Base-by-base conservation (phyloP, 2,329 filamentous ascomycete species). In the Aspergillus awamori region DNA sequence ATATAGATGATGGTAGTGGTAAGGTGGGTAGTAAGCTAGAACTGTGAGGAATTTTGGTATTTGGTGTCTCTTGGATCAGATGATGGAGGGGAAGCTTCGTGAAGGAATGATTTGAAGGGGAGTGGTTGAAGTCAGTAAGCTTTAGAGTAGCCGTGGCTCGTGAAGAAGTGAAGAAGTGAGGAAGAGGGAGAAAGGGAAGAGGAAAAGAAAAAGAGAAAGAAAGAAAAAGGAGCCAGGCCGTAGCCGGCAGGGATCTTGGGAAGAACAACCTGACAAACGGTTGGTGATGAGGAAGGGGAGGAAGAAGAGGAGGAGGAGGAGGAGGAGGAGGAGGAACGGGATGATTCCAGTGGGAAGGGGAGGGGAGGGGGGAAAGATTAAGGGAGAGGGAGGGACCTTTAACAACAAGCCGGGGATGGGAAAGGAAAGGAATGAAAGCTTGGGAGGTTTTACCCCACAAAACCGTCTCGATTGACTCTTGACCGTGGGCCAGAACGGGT, bases 401-500 rank as follows among this genome's bases (percentile, higher is more conserved):
- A 49, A 24, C 28, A 36, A 33, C n/a, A 52, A 48, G 20, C 36
- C 11, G 13, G 33, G 36, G 26, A 17, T 20, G 39, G 28, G 28
- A 33, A 20, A 15, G 39, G 30, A 43, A 48, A 49, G n/a, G 36
- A 30, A 28, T 38, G 17, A 20, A 26, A 54, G 43, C 48, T 56
- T 53, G 55, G 28, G 20, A 30, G 11, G 33, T 59, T 63, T 66
- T 61, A 59, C 61, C 59, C 61, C 67, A 65, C 64, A 65, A 60
- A 61, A 57, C 10, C 33, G 58, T 57, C 59, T 57, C 57, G 56
- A 54, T 58, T 36, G 33, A 36, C 33, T 36, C 33, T 48, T 69
- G 61, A 70, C 67, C 67, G 67, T 64, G 62, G 61, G 62, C 66
- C 61, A 65, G 53, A 63, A 64, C 33, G 26, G 61, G 63, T 60